These are phyloP conservation scores for Panicum virgatum DNA, from an alignment of 202 grass and related monocot species.

Conservation along the genomic window DNA sequence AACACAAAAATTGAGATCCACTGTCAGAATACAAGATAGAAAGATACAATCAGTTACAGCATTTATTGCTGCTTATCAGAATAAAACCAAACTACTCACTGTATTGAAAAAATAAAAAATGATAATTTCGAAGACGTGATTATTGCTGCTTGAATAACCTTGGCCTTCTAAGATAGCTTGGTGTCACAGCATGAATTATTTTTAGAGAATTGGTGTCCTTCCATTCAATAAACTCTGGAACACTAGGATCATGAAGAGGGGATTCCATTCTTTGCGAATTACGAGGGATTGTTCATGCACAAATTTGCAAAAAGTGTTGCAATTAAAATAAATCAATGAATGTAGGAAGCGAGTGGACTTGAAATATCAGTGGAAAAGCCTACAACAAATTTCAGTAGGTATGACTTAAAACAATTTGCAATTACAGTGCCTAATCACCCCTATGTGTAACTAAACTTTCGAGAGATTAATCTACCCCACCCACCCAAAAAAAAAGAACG, in stretches of 20 bases:
- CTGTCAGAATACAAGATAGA: background rate
- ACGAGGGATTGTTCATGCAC: background rate
- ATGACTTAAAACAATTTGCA: background rate
- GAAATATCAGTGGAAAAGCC: background rate
- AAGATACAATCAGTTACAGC: background rate
- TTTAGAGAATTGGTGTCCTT: background rate
- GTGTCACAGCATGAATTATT: background rate
- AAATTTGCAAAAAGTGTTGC: too few relatives aligned
- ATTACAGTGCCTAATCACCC: background rate
- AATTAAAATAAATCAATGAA: background rate
- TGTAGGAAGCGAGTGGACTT: background rate
- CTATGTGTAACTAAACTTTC: background rate
- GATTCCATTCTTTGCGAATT: background rate
- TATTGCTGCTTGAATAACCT: slow-evolving; percentile 15
- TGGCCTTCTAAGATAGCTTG: slow-evolving; percentile 8
- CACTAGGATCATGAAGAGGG: background rate
- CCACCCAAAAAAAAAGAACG: too few relatives aligned
- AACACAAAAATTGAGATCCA: background rate
- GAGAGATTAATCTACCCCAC: background rate
- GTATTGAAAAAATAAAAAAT: background rate
- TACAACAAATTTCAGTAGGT: background rate
- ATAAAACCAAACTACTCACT: slow-evolving; percentile 13
- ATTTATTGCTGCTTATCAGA: too few relatives aligned
- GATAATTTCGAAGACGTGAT: slow-evolving; percentile 2
- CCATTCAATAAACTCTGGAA: background rate